Evolutionary conservation across 306 rosid genomes (phyloP).

Genomic region (Glycine tomentella): DNA sequence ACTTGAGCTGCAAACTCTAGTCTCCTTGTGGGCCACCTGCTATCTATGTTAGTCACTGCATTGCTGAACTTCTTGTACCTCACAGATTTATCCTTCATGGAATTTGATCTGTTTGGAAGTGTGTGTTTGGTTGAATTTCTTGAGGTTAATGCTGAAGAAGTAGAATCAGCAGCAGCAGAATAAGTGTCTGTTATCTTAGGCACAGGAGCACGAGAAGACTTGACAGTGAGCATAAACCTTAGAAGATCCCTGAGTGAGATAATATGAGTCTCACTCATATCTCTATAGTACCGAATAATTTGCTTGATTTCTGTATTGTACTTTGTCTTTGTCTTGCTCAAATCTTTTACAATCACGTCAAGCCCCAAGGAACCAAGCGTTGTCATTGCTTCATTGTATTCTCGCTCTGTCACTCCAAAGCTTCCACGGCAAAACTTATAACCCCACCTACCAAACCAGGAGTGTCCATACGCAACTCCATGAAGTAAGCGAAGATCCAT

Average conservation of each 20-base stretch:
- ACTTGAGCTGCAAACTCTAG: slow-evolving; percentile 84
- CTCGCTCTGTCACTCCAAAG: slow-evolving; percentile 69
- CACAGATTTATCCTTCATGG: slow-evolving; percentile 61
- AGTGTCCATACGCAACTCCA: slow-evolving; percentile 88
- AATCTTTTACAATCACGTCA: slow-evolving; percentile 57
- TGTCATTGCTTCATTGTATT: slow-evolving; percentile 65
- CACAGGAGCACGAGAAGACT: slow-evolving; percentile 61
- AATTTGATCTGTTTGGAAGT: slow-evolving; percentile 50
- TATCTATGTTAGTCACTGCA: slow-evolving; percentile 76
- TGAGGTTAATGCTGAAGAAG: slow-evolving; percentile 37
- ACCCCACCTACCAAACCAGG: slow-evolving; percentile 97
- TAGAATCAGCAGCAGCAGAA: slow-evolving; percentile 2
- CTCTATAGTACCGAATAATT: slow-evolving; percentile 72
- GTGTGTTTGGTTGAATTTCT: slow-evolving; percentile 51
- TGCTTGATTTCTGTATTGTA: slow-evolving; percentile 61
- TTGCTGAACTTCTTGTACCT: slow-evolving; percentile 70
- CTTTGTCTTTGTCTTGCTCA: slow-evolving; percentile 42
- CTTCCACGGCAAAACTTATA: slow-evolving; percentile 78
- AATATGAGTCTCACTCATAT: slow-evolving; percentile 80
- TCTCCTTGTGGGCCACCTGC: slow-evolving; percentile 91
- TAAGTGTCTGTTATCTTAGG: slow-evolving; percentile 45
- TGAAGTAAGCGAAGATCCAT: slow-evolving; percentile 91
- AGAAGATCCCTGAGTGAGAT: slow-evolving; percentile 75
- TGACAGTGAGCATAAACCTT: slow-evolving; percentile 80
- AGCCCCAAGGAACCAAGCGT: slow-evolving; percentile 66